Evolutionary conservation across 1,139 yeast species (phyloP), one percentile per base, ranked within the genome.

Genomic region (Kodamaea alishanica): DNA sequence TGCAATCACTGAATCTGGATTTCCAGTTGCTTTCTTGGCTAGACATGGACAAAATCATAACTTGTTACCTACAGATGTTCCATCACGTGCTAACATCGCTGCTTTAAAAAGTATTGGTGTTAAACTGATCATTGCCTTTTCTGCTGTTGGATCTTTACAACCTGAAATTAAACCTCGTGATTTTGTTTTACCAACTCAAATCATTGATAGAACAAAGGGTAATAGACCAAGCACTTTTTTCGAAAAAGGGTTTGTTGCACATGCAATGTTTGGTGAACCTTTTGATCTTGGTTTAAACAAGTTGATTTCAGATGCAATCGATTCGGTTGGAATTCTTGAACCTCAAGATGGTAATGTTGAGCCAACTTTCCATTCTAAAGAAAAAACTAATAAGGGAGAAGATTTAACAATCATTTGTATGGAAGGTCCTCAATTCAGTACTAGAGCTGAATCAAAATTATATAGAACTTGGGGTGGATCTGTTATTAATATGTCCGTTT

Each of bases 341-440:
- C 77, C 75, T 20, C 71, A 65, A 30, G 77, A 69, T 39, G 45
- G 49, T 8, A 47, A 43, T 31, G 46, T 43, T 10, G 56, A 61
- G 33, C 75, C 77, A 7, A 59, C 60, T 26, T 70, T 83, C 52
- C 90, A 84, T 62, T 70, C 84, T 41, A 78, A 74, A 57, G 48
- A 56, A 22, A 62, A 59, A 38, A 69, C 79, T 34, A 75, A 74
- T 47, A 63, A 62, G 22, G 69, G 67, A 37, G 82, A 81, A 40
- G 97, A 90, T 55, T 68, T 86, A 46, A 84, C 95, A 2, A 79
- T 94, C 34, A 75, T 94, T 45, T 92, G 98, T 66, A 92, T 92
- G 98, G 99, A 92, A 65, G 99, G 99, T 30, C 99, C 99, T 3
- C 96, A 94, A 42, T 92, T 92, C 65, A 84, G 95, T 35, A 92